Evolutionary conservation across 2,329 filamentous ascomycete genomes (phyloP).

Genomic region (Colletotrichum viniferum): DNA sequence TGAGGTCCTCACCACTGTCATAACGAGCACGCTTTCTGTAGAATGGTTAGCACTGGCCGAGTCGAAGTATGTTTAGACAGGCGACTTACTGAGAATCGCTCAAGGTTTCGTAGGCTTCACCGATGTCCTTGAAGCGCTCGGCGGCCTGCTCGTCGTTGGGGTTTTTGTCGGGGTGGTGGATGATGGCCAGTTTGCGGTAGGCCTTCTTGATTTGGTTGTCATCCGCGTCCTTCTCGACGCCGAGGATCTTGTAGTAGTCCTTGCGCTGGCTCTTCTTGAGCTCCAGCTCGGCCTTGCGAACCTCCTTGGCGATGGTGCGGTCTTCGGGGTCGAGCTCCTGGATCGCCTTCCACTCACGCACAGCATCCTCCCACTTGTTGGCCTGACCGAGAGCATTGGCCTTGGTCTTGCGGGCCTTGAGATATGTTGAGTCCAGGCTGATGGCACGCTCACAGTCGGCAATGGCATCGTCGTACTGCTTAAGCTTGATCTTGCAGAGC

Average conservation of each 20-base stretch:
- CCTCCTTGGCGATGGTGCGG: conserved; percentile 78
- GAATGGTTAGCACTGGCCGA: conserved; percentile 35
- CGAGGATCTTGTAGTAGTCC: conserved; percentile 98
- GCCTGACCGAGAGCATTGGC: conserved; percentile 86
- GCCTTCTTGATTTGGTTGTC: conserved; percentile 94
- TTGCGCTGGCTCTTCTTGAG: conserved; percentile 97
- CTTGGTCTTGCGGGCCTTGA: conserved; percentile 91
- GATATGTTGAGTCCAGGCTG: conserved; percentile 80
- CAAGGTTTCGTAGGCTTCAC: conserved; percentile 94
- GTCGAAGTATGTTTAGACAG: conserved; percentile 11
- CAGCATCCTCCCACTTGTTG: conserved; percentile 90
- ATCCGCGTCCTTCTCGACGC: conserved; percentile 81
- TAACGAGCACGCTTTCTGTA: conserved; percentile 83
- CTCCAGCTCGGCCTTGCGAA: conserved; percentile 89
- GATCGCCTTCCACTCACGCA: conserved; percentile 87
- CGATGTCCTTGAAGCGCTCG: conserved; percentile 95
- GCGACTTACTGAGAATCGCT: conserved; percentile 85
- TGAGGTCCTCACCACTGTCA: conserved; percentile 89
- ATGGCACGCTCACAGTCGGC: conserved; percentile 86
- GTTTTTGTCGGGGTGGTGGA: conserved; percentile 98
- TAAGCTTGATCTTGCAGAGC: conserved; percentile 81
- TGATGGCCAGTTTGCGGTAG: conserved; percentile 91
- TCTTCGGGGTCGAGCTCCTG: conserved; percentile 85
- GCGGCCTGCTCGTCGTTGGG: conserved; percentile 83
- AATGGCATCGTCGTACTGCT: conserved; percentile 82